Conservation (phyloP, 2,329 filamentous ascomycete genomes). For the Trichoderma guizhouense region DNA sequence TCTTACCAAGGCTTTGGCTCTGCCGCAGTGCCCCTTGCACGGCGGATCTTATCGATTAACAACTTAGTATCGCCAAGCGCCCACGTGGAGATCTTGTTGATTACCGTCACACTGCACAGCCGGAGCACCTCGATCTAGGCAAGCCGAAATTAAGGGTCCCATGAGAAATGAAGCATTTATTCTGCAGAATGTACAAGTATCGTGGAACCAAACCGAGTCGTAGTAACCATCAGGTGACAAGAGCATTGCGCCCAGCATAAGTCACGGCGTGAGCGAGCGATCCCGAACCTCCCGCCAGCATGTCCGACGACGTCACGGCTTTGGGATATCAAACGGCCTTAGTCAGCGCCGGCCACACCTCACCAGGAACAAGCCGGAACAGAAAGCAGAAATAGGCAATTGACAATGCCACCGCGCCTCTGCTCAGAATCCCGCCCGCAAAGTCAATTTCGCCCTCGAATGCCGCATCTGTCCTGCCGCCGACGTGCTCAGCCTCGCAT, state of each 20-base stretch:
- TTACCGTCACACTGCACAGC: neutral
- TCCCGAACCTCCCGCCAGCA: conserved; percentile 1
- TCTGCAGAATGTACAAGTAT: neutral
- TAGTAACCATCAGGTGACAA: neutral
- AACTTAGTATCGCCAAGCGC: neutral
- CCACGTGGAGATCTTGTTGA: neutral
- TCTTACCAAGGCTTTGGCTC: neutral
- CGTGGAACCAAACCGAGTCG: neutral
- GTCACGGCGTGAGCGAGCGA: conserved; percentile 4
- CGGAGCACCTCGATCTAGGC: neutral
- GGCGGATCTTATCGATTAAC: neutral
- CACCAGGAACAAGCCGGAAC: neutral
- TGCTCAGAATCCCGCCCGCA: neutral
- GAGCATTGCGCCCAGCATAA: neutral
- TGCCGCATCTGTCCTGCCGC: neutral
- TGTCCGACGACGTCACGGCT: neutral
- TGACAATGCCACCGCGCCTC: neutral
- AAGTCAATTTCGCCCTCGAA: neutral
- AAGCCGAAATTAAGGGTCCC: neutral
- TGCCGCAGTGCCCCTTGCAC: neutral
- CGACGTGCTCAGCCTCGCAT: conserved; percentile 2
- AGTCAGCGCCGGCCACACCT: neutral
- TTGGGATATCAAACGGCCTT: neutral
- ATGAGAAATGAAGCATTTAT: neutral
- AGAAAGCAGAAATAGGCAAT: neutral